These are phyloP conservation scores for Stachybotrys echinatus DNA, from an alignment of 2,329 filamentous ascomycete genomes.

Conservation along the genomic window DNA sequence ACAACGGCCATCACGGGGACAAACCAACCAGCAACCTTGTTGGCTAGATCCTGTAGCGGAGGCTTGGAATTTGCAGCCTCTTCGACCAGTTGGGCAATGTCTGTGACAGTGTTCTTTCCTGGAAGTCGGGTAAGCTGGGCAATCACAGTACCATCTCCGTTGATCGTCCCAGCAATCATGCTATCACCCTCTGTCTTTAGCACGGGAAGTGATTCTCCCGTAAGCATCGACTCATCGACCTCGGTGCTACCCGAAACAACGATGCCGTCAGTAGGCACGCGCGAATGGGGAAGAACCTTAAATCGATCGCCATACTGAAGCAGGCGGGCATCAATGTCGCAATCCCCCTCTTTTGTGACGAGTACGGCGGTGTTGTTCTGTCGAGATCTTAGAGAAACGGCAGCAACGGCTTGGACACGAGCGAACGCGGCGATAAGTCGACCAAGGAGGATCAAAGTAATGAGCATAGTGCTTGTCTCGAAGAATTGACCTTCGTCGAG, in stretches of 20 bases:
- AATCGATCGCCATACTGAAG: slow-evolving; percentile 69
- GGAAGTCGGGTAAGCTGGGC: slow-evolving; percentile 57
- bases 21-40: slow-evolving; percentile 62
- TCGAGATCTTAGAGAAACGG: slow-evolving; percentile 51
- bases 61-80: slow-evolving; percentile 65
- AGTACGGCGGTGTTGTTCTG: slow-evolving; percentile 54
- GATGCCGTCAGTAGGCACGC: slow-evolving; percentile 64
- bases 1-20: slow-evolving; percentile 59
- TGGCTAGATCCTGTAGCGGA: slow-evolving; percentile 62
- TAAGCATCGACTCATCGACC: slow-evolving; percentile 74
- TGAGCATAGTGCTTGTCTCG: slow-evolving; percentile 55
- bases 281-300: slow-evolving; percentile 52
- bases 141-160: slow-evolving; percentile 56
- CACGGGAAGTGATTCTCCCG: slow-evolving; percentile 61
- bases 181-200: slow-evolving; percentile 47
- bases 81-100: slow-evolving; percentile 66
- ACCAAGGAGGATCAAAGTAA: slow-evolving; percentile 55
- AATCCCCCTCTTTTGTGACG: slow-evolving; percentile 28
- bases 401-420: slow-evolving; percentile 48
- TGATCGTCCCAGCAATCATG: slow-evolving; percentile 66
- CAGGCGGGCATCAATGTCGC: slow-evolving; percentile 58
- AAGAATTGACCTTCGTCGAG: slow-evolving; percentile 51
- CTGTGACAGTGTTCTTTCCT: slow-evolving; percentile 65
- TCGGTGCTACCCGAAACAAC: slow-evolving; percentile 59
- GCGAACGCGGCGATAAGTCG: slow-evolving; percentile 46